These are phyloP conservation scores for Kalmusia sp. DNA, from an alignment of 2,329 filamentous ascomycete genomes.

Conservation along the genomic window DNA sequence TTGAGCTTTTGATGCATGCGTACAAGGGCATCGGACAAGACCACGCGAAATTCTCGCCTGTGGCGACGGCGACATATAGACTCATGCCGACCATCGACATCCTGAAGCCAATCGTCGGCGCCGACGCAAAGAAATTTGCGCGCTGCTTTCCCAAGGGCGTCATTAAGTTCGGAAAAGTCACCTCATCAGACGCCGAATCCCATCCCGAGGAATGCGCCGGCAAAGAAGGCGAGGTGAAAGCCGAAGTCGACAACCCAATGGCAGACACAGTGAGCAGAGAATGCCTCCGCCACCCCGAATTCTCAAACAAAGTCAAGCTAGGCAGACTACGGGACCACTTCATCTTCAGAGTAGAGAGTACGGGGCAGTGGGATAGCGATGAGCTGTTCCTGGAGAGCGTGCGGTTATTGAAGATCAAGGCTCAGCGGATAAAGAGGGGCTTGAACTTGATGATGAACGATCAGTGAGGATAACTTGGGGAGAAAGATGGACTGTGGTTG, in stretches of 20 bases:
- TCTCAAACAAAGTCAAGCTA: constrained; percentile 93
- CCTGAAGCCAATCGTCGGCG: constrained; percentile 79
- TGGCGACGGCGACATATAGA: constrained; percentile 92
- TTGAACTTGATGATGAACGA: constrained; percentile 60
- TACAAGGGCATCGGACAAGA: constrained; percentile 93
- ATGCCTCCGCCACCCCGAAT: constrained; percentile 88
- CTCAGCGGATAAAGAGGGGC: constrained; percentile 73
- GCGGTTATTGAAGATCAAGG: constrained; percentile 85
- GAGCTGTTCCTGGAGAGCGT: constrained; percentile 91
- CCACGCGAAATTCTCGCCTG: constrained; percentile 96
- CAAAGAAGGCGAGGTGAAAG: constrained; percentile 81
- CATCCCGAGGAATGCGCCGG: constrained; percentile 70
- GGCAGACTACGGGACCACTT: constrained; percentile 93
- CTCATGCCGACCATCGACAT: constrained; percentile 90
- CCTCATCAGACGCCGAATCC: constrained; percentile 67
- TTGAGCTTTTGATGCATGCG: constrained; percentile 89
- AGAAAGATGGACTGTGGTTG: constrained; percentile 5
- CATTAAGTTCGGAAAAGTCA: constrained; percentile 78
- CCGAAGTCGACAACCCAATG: constrained; percentile 86
- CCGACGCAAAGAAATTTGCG: constrained; percentile 87
- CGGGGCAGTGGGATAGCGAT: constrained; percentile 93
- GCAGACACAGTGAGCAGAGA: constrained; percentile 95
- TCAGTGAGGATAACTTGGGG: no score
- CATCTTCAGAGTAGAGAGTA: constrained; percentile 94
- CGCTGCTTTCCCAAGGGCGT: constrained; percentile 90